phyloP scores from a whole-genome alignment of 257 asterid genomes.

The Ligustrum vulgare region DNA sequence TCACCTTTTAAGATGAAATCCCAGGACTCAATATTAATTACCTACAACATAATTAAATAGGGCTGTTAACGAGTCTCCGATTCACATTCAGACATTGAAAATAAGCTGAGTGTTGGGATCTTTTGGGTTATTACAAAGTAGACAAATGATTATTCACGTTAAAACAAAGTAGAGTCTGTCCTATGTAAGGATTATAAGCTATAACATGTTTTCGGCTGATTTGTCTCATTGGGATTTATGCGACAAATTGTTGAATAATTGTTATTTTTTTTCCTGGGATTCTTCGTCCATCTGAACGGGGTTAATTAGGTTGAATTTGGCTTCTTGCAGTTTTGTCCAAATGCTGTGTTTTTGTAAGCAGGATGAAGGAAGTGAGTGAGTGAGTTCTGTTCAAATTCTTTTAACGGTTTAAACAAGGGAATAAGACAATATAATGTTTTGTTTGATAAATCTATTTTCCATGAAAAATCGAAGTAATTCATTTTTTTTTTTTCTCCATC shows the following conservation, averaged over 20 bases:
- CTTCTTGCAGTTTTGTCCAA: background rate
- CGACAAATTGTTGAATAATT: constrained; percentile 36
- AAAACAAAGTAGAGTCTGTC: constrained; percentile 20
- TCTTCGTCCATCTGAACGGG: constrained; percentile 30
- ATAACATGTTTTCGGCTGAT: constrained; percentile 22
- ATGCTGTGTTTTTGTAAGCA: background rate
- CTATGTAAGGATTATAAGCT: background rate
- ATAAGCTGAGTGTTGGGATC: background rate
- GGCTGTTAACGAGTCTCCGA: background rate
- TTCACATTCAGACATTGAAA: background rate
- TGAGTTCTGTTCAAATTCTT: background rate
- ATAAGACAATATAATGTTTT: background rate
- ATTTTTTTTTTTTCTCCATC: no score
- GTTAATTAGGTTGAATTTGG: constrained; percentile 17
- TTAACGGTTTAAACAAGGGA: constrained; percentile 15
- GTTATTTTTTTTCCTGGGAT: constrained; percentile 22
- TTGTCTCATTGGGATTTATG: constrained; percentile 1
- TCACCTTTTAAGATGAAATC: background rate
- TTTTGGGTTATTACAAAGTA: constrained; percentile 13
- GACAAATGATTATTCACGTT: background rate
- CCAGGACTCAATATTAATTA: background rate
- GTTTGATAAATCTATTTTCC: no score
- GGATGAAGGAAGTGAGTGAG: no score
- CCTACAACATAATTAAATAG: background rate
- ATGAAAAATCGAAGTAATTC: no score